Evolutionary conservation across 257 asterid species (phyloP), one percentile per base, ranked within the genome.

Genomic region (Euphrasia confusa): DNA sequence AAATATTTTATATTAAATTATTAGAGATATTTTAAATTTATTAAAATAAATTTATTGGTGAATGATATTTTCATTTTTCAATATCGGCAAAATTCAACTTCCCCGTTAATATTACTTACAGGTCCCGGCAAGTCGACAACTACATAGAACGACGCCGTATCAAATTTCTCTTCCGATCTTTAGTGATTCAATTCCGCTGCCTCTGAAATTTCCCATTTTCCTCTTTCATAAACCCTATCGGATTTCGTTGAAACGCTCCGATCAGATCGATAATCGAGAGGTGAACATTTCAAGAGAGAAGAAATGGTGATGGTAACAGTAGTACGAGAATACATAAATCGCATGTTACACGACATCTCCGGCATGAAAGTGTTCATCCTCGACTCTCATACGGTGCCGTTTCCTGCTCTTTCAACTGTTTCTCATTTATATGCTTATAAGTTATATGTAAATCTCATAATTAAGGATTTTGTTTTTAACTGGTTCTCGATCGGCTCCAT

Each of bases 341-440:
- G 90, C 33, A 89, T 93, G 88, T 58, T 89, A 58, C 97, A 87
- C 10, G 99, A 93, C 75, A 89, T 93, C 52, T 83, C 99, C 54
- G 97, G 96, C 60, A 93, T 93, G 99, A 93, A 93, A 78, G 95
- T 93, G 65, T 86, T 93, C 82, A 85, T 93, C 75, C 96, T 93
- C 71, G 99, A 93, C 78, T 79, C 95, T 55, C 67, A 66, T 6
- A 93, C 99, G 95, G 97, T 81, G 72, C 30, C 54, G 47, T 14
- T 74, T 58, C 26, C 66, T 62, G n/a, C 60, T 52, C 12, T 45
- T 42, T 3, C 0, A 6, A 4, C 18, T 30, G 2, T 15, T 54
- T 10, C 3, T 35, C 35, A 39, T 58, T 10, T 26, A 42, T 47
- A 13, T 14, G 2, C 24, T 21, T 14, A 4, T 54, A 10, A 10